phyloP scores from a whole-genome alignment of 768 basidiomycete genomes.

The Tulasnella sp. region DNA sequence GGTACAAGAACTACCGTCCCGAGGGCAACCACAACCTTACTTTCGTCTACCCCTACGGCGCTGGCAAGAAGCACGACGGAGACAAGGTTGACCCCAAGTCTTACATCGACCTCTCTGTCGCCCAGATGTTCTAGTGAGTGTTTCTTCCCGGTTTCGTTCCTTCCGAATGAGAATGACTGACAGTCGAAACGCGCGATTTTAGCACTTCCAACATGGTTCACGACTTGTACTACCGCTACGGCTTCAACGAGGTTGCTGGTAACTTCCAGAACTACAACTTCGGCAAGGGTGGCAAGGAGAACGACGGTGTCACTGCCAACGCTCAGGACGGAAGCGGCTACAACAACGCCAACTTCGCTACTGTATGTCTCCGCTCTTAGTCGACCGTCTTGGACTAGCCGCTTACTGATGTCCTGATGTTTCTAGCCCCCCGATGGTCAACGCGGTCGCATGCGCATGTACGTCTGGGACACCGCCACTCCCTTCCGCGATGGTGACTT shows the following conservation, averaged over 20 bases:
- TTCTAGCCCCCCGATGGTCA: constrained; percentile 61
- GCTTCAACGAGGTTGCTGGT: constrained; percentile 87
- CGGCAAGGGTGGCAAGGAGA: constrained; percentile 81
- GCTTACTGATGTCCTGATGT: constrained; percentile 51
- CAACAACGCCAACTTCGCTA: constrained; percentile 50
- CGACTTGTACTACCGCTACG: constrained; percentile 84
- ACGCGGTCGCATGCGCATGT: constrained; percentile 95
- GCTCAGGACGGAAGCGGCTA: constrained; percentile 95
- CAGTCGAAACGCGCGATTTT: not conserved
- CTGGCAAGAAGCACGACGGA: constrained; percentile 59
- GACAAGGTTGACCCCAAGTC: constrained; percentile 71
- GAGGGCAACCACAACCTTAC: constrained; percentile 56
- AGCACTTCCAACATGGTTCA: constrained; percentile 74
- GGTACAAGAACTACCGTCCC: constrained; percentile 78
- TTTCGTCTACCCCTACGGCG: constrained; percentile 78
- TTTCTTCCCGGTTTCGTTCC: no score
- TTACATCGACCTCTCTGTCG: constrained; percentile 83
- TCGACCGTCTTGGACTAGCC: not conserved
- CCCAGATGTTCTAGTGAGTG: constrained; percentile 77
- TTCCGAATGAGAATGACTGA: constrained; percentile 9
- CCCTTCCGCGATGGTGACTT: constrained; percentile 95
- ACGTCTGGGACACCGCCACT: constrained; percentile 87
- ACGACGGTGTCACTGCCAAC: constrained; percentile 90
- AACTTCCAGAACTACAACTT: constrained; percentile 99
- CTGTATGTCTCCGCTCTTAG: constrained; percentile 31